Percentiles rank a stretch among this genome's conserved stretches.
Conservation (phyloP, 2,329 filamentous ascomycete genomes). For the Ceratocystis papillata region DNA sequence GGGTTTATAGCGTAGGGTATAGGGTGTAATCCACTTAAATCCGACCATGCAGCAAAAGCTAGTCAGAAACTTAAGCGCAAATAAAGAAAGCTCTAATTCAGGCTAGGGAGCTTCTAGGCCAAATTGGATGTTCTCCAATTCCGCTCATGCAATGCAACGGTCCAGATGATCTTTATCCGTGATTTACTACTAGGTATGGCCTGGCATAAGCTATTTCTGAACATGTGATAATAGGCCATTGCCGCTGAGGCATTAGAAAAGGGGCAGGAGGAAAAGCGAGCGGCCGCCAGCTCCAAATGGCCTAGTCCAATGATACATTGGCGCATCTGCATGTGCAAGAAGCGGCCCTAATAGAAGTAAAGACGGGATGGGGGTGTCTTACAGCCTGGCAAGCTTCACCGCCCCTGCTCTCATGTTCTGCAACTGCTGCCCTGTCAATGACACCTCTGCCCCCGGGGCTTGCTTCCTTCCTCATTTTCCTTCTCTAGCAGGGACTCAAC, state of each 20-base stretch:
- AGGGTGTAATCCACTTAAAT: neutral
- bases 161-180: neutral
- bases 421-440: constrained; percentile 1
- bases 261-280: neutral
- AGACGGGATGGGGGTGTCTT: neutral
- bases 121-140: neutral
- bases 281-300: neutral
- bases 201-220: neutral
- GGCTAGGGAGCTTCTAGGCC: neutral
- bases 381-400: neutral
- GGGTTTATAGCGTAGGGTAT: neutral
- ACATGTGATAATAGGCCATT: neutral
- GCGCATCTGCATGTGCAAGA: neutral
- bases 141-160: neutral
- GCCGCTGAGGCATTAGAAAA: neutral
- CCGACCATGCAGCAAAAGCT: neutral
- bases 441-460: neutral
- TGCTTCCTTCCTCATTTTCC: neutral
- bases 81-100: neutral
- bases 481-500: neutral
- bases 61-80: neutral
- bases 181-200: neutral
- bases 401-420: constrained; percentile 1
- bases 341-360: neutral
- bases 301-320: neutral